These are phyloP conservation scores for Eremochloa ophiuroides DNA, from an alignment of 176 grass and related monocot genomes.

Conservation along the genomic window DNA sequence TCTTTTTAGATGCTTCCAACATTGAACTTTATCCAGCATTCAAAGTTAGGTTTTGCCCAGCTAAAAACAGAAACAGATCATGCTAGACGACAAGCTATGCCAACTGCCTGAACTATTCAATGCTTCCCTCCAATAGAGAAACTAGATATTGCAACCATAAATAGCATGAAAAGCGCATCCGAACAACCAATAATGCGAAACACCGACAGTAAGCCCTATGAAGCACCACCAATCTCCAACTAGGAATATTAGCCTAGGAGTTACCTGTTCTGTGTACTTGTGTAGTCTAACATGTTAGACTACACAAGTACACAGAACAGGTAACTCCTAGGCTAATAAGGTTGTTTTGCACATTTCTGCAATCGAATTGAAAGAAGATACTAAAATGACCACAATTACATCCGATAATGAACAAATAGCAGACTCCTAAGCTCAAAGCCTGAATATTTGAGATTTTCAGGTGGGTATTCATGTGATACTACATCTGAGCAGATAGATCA, in stretches of 20 bases:
- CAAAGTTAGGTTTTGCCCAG: not conserved
- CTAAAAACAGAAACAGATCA: conserved; percentile 5
- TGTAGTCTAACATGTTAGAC: not conserved
- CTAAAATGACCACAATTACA: not conserved
- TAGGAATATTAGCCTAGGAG: not conserved
- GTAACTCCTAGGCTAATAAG: not conserved
- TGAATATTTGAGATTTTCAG: not conserved
- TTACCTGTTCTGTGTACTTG: not conserved
- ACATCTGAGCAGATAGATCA: not conserved
- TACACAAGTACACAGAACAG: not conserved
- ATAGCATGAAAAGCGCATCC: not conserved
- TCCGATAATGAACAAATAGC: not conserved
- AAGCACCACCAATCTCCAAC: not conserved
- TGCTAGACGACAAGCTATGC: not conserved
- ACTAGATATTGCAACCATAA: not conserved
- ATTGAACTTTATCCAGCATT: not conserved
- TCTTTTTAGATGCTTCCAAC: not conserved
- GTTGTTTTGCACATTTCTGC: not conserved
- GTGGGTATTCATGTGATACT: not conserved
- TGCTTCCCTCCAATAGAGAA: not conserved
- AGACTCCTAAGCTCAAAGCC: not conserved
- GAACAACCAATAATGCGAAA: not conserved
- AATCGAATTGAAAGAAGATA: not conserved
- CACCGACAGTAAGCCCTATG: not conserved
- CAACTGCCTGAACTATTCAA: not conserved